Evolutionary conservation across 305 asterid species (phyloP).

Genomic region (Fraxinus sp.): DNA sequence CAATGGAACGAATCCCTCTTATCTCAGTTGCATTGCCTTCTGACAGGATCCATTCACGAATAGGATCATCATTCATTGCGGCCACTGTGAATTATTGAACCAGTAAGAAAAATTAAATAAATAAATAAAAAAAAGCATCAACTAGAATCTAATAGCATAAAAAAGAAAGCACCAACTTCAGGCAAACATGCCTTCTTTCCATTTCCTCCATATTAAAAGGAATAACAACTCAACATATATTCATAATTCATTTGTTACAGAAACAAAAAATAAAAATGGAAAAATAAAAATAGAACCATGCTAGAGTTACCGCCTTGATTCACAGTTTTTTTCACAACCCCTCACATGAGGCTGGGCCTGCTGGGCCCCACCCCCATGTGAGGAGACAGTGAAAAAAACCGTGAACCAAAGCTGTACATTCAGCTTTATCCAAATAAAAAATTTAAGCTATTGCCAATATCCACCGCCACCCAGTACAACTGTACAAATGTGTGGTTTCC

Average conservation of each 20-base stretch:
- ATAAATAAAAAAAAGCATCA: conserved; percentile 1
- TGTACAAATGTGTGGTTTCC: neutral
- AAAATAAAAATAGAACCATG: no score
- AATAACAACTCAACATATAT: neutral
- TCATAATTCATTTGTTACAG: neutral
- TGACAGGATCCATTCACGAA: conserved; percentile 83
- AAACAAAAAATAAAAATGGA: neutral
- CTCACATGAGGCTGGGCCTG: no score
- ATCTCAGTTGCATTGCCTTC: conserved; percentile 89
- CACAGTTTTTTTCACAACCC: no score
- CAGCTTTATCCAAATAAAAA: no score
- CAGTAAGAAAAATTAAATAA: neutral
- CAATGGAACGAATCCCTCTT: conserved; percentile 70
- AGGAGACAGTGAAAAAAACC: no score
- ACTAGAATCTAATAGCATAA: neutral
- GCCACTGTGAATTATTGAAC: conserved; percentile 49
- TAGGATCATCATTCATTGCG: conserved; percentile 74
- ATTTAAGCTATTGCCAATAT: neutral
- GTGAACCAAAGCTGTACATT: no score
- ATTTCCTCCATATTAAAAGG: neutral
- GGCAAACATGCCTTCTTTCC: neutral
- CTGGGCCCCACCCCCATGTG: no score
- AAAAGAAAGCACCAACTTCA: neutral
- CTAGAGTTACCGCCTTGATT: no score
- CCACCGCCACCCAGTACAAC: neutral